A percentile compares a stretch with the other conserved stretches of the same genome.
Evolutionary conservation across 129 eudicot genomes (phyloP).

Genomic region (Chrysanthemum lavandulifolium): DNA sequence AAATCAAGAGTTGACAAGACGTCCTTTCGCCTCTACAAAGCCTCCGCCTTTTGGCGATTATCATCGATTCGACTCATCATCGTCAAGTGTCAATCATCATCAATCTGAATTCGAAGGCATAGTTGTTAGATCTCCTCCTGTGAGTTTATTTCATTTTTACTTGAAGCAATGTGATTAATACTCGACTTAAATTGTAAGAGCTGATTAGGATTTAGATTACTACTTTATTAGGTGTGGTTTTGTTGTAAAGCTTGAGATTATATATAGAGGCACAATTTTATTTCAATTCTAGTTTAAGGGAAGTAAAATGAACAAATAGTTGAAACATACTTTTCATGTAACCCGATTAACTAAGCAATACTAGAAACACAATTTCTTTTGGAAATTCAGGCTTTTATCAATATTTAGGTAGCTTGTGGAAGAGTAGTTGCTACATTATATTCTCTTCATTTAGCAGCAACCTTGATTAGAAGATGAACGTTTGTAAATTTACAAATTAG

Average conservation of each 20-base stretch:
- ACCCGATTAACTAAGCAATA: too few relatives aligned
- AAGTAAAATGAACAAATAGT: too few relatives aligned
- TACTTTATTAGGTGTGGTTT: background rate
- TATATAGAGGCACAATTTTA: too few relatives aligned
- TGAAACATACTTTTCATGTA: too few relatives aligned
- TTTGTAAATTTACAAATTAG: too few relatives aligned
- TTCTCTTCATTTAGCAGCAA: too few relatives aligned
- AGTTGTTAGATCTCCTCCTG: conserved; percentile 59
- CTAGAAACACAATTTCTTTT: too few relatives aligned
- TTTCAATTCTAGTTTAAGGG: too few relatives aligned
- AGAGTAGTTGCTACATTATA: background rate
- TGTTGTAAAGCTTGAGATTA: too few relatives aligned
- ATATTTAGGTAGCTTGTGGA: background rate
- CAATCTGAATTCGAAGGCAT: conserved; percentile 47
- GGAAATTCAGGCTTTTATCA: background rate
- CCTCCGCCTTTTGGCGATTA: conserved; percentile 90
- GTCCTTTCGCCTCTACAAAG: conserved; percentile 62
- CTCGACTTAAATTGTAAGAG: too few relatives aligned
- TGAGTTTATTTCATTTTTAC: conserved; percentile 30
- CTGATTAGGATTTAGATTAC: conserved; percentile 1
- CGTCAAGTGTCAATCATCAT: conserved; percentile 20
- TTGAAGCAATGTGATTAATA: background rate
- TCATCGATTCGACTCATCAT: conserved; percentile 47
- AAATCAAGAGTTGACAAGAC: conserved; percentile 9
- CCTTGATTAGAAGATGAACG: too few relatives aligned